Evolutionary conservation across 257 asterid genomes (phyloP).

Genomic region (Petrea volubilis): DNA sequence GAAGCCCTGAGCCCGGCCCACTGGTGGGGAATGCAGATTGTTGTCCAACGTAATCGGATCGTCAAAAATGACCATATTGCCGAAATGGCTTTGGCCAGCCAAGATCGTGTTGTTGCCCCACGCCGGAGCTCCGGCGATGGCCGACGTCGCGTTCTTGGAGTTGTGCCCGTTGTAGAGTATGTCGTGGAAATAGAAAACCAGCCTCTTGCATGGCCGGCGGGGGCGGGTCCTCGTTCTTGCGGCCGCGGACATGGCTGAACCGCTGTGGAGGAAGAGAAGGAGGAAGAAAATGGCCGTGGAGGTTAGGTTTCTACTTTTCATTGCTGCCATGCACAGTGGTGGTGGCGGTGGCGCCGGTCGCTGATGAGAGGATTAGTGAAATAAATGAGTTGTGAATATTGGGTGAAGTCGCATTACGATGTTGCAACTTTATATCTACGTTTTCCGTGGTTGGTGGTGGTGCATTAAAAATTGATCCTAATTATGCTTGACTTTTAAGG

Average conservation of each 20-base stretch:
- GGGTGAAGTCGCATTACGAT: no score
- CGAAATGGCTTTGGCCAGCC: constrained; percentile 44
- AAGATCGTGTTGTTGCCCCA: constrained; percentile 65
- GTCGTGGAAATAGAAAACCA: constrained; percentile 63
- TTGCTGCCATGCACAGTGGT: neutral
- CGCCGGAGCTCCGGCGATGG: constrained; percentile 53
- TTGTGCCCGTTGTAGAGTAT: constrained; percentile 60
- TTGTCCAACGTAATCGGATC: constrained; percentile 77
- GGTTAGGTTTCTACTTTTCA: constrained; percentile 30
- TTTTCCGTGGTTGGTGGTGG: neutral
- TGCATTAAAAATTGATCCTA: neutral
- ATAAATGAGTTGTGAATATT: no score
- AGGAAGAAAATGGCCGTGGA: constrained; percentile 4
- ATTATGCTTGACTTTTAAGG: constrained; percentile 30
- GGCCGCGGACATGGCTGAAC: neutral
- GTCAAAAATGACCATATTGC: constrained; percentile 63
- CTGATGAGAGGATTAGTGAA: neutral
- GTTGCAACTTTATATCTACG: constrained; percentile 12
- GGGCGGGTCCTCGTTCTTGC: neutral
- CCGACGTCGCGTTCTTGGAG: constrained; percentile 54
- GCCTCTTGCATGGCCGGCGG: constrained; percentile 16
- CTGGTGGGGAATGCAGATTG: constrained; percentile 58
- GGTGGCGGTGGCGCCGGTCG: neutral
- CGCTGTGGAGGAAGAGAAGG: constrained; percentile 8
- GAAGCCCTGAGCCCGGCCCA: constrained; percentile 77